Conservation (phyloP, 495 filamentous ascomycete genomes). For the Lindgomyces ingoldianus region DNA sequence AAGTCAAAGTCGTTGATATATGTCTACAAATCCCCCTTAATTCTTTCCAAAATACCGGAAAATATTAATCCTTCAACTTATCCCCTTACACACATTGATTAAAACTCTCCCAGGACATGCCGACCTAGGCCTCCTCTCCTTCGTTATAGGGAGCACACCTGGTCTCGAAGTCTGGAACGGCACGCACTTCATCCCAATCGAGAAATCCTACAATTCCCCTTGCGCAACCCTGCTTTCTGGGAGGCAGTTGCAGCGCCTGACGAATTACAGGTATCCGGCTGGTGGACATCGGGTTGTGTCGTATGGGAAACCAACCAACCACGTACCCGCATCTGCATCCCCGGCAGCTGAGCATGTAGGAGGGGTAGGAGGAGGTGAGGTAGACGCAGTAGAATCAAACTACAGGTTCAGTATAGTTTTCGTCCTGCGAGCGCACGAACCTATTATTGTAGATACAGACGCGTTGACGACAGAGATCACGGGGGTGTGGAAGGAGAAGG, state of each 20-base stretch:
- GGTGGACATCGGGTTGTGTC: constrained; percentile 32
- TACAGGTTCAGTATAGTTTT: constrained; percentile 38
- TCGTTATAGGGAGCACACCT: constrained; percentile 30
- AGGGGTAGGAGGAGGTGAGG: neutral
- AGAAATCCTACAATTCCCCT: constrained; percentile 14
- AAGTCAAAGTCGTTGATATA: too few species aligned
- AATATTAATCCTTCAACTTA: neutral
- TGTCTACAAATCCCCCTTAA: neutral
- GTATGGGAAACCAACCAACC: constrained; percentile 24
- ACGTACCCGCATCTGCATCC: neutral
- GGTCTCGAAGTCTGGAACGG: constrained; percentile 38
- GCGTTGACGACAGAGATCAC: constrained; percentile 26
- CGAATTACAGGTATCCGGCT: constrained; percentile 25
- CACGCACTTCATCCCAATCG: constrained; percentile 8
- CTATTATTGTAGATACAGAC: constrained; percentile 18
- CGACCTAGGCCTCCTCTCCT: constrained; percentile 32
- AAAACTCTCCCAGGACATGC: constrained; percentile 22
- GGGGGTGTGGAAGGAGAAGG: constrained; percentile 21
- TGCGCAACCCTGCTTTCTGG: constrained; percentile 28
- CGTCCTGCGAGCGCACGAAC: constrained; percentile 30
- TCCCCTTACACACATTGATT: neutral
- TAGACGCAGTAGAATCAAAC: neutral
- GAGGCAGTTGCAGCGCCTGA: constrained; percentile 23
- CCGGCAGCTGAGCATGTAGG: too few species aligned
- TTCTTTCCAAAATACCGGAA: neutral